Base-by-base conservation (phyloP, 2,329 filamentous ascomycete species). In the Stromatinia cepivora region DNA sequence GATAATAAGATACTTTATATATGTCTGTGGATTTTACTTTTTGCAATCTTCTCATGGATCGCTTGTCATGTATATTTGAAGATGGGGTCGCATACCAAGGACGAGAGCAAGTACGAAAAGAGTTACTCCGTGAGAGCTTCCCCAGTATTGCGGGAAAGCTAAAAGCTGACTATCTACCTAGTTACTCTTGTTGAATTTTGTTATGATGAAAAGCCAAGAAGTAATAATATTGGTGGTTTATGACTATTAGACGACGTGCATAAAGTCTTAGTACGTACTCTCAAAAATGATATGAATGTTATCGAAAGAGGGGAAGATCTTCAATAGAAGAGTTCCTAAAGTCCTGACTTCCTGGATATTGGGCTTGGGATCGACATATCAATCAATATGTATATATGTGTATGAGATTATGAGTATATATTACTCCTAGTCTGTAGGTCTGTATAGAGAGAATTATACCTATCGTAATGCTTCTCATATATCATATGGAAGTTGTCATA, bases 201-300 rank as follows among this genome's bases (percentile, higher is more conserved):
- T 36, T 20, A 11, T 56, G 3, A 56, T 22, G 25, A 34, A 6
- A 17, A 20, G 39, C 52, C 52, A 54, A 54, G 52, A 54, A 54
- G 52, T 20, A 31, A 22, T 31, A 20, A 28, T 28, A 22, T 13
- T 25, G 56, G 56, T 13, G 34, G 39, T 20, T 8, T 31, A 48
- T 48, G 28, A 62, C 28, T n/a, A 50, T 62, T 31, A 50, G 59
- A 50, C 42, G 59, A 62, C 22, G 28, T 62, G 45, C 45, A 62
- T 62, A 15, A 20, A 36, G 28, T 62, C 34, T 22, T 48, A 42
- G 11, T 42, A 15, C 3, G 39, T 42, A 15, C 28, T 48, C 25
- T 28, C 42, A 1, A n/a, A 5, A n/a, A 5, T n/a, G 42, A 17
- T 48, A 15, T 61, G 20, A 31, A 25, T 34, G 39, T 9, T 31